Conservation (phyloP, 2,329 filamentous ascomycete species). For the Fusarium ambrosium region DNA sequence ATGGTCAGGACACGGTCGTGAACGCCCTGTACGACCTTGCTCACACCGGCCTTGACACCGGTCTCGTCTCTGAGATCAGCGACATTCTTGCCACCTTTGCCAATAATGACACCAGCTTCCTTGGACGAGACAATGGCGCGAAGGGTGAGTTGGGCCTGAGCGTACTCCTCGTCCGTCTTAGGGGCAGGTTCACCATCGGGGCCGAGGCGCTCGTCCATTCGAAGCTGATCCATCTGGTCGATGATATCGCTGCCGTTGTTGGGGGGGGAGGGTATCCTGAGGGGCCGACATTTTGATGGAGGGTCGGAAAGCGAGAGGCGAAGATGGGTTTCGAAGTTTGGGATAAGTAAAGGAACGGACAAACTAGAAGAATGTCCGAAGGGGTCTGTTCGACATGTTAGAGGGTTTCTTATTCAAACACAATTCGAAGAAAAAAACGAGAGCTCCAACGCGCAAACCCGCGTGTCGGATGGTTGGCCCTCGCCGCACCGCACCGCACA, state of each 20-base stretch:
- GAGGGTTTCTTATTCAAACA: background rate
- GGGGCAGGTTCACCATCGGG: constrained; percentile 84
- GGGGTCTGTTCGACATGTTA: constrained; percentile 24
- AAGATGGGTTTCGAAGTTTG: constrained; percentile 27
- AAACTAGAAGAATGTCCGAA: constrained; percentile 14
- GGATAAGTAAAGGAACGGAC: constrained; percentile 21
- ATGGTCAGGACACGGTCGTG: constrained; percentile 98
- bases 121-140: constrained; percentile 99
- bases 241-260: constrained; percentile 73
- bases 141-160: constrained; percentile 90
- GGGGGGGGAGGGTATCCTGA: constrained; percentile 66
- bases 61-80: constrained; percentile 97
- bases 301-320: constrained; percentile 33
- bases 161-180: constrained; percentile 98
- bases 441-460: constrained; percentile 30
- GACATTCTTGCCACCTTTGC: constrained; percentile 98
- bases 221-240: constrained; percentile 75
- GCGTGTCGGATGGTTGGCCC: constrained; percentile 10
- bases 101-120: constrained; percentile 98
- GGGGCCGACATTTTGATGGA: constrained; percentile 68
- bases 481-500: constrained; percentile 24
- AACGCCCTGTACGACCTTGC: constrained; percentile 97
- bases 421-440: constrained; percentile 2
- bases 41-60: constrained; percentile 96
- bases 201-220: constrained; percentile 75